A percentile compares a stretch with the other conserved stretches of the same genome.
Conservation (phyloP, 2,329 filamentous ascomycete genomes). For the Pseudopyrenochaeta lycopersici region DNA sequence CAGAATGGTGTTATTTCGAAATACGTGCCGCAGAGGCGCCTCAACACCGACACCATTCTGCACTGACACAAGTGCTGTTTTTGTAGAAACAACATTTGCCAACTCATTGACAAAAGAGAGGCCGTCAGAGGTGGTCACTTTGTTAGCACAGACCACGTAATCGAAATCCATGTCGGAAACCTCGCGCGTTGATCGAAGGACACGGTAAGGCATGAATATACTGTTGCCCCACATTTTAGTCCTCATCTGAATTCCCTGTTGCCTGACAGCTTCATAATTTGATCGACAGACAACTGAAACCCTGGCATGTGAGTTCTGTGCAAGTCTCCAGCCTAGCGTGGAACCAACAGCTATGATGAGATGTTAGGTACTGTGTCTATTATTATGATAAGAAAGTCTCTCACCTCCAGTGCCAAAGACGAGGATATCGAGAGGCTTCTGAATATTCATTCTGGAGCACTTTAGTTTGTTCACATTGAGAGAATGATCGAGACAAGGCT, state of each 20-base stretch:
- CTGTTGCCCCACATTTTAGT: constrained; percentile 12
- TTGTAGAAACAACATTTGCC: not conserved
- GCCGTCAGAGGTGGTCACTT: not conserved
- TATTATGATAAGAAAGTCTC: not conserved
- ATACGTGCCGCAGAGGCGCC: not conserved
- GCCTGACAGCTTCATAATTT: constrained; percentile 8
- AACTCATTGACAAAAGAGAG: constrained; percentile 1
- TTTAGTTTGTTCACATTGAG: not conserved
- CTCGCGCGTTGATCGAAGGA: constrained; percentile 10
- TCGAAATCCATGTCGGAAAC: constrained; percentile 3
- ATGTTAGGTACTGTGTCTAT: too few relatives aligned
- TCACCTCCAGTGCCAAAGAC: constrained; percentile 6
- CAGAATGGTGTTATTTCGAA: constrained; percentile 4
- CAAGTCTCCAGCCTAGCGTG: constrained; percentile 8
- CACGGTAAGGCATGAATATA: constrained; percentile 1
- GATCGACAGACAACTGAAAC: constrained; percentile 13
- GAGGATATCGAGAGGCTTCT: constrained; percentile 1
- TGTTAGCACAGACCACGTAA: constrained; percentile 13
- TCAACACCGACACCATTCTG: constrained; percentile 14
- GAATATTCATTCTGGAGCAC: not conserved
- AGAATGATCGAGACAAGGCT: too few relatives aligned
- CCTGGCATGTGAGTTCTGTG: constrained; percentile 4
- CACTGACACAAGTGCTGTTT: constrained; percentile 7
- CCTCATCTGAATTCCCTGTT: constrained; percentile 4
- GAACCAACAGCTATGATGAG: constrained; percentile 8